phyloP scores from a whole-genome alignment of 75 land plant species.

The Selaginella moellendorffii region DNA sequence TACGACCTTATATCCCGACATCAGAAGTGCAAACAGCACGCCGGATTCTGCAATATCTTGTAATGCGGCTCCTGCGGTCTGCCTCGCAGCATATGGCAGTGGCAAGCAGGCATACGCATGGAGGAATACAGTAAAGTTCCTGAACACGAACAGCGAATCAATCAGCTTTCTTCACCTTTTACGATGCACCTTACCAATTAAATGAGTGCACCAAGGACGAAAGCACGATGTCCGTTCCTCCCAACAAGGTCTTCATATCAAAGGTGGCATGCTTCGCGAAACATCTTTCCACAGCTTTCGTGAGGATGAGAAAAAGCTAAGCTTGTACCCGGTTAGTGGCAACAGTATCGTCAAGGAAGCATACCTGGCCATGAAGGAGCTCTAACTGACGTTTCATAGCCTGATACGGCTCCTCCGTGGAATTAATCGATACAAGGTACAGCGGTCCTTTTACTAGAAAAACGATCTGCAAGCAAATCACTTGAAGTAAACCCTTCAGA shows the following conservation, averaged over 20 bases:
- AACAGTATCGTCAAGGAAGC: not conserved
- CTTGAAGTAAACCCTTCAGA: not conserved
- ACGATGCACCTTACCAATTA: constrained; percentile 78
- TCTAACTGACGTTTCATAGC: constrained; percentile 72
- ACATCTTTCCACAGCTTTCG: constrained; percentile 82
- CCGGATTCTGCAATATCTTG: constrained; percentile 96
- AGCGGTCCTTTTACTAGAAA: constrained; percentile 96
- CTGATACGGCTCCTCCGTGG: constrained; percentile 91
- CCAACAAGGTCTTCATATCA: constrained; percentile 91
- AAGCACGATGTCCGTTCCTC: constrained; percentile 88
- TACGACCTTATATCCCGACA: constrained; percentile 81
- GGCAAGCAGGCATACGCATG: constrained; percentile 96
- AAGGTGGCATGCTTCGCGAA: constrained; percentile 90
- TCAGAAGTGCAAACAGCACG: constrained; percentile 73
- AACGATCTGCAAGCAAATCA: constrained; percentile 42
- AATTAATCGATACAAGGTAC: constrained; percentile 87
- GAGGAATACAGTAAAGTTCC: constrained; percentile 90
- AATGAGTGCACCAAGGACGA: constrained; percentile 88
- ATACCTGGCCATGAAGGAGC: constrained; percentile 89
- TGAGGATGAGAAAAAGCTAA: constrained; percentile 82
- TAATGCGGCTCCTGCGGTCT: constrained; percentile 81
- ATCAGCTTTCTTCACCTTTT: too few species aligned
- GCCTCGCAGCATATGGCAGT: constrained; percentile 76
- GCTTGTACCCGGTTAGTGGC: not conserved
- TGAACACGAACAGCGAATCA: too few species aligned